Base-by-base conservation (phyloP, 2,329 filamentous ascomycete genomes). In the Trichoderma harzianum region DNA sequence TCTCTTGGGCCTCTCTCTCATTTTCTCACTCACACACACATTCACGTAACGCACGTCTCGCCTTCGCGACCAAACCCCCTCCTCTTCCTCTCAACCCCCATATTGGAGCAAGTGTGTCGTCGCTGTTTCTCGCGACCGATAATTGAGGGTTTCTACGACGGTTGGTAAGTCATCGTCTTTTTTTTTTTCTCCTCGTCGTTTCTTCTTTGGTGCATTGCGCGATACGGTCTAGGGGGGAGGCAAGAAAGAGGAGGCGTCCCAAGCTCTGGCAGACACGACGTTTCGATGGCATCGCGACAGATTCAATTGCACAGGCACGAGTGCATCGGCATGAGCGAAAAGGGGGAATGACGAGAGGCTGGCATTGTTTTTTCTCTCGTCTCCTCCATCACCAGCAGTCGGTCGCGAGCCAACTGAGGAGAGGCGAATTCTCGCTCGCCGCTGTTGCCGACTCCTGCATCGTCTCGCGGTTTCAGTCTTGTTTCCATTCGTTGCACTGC, bases 91-190 rank as follows among this genome's bases (percentile, higher is more conserved):
- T 67, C 28, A 47, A 47, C 34, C 57, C 57, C 57, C 70, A 61
- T 69, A 67, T 60, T 58, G 60, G 68, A 63, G 68, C 60, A 32
- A 36, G 68, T 70, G 68, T 70, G 68, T 70, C 60, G 68, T 64
- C 68, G 60, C 68, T 58, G 60, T 28, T 64, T 62, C 60, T 70
- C 60, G 68, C 66, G 66, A 60, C 58, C 47, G 53, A 39, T 51
- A 55, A 34, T 43, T 43, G 60, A 36, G 69, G 60, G 58, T 62
- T 62, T 58, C 47, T 36, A 60, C 62, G 30, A 68, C 69, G n/a
- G 69, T 53, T 61, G 69, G 69, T 71, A 60, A 71, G 69, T 71
- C 5, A 7, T 51, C 28, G 34, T 6, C 34, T 5, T 16, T 24
- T 18, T 6, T 53, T 67, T 60, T 51, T 10, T 10, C 12, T 14